Evolutionary conservation across 2,329 filamentous ascomycete species (phyloP).

Genomic region (Colletotrichum cereale): DNA sequence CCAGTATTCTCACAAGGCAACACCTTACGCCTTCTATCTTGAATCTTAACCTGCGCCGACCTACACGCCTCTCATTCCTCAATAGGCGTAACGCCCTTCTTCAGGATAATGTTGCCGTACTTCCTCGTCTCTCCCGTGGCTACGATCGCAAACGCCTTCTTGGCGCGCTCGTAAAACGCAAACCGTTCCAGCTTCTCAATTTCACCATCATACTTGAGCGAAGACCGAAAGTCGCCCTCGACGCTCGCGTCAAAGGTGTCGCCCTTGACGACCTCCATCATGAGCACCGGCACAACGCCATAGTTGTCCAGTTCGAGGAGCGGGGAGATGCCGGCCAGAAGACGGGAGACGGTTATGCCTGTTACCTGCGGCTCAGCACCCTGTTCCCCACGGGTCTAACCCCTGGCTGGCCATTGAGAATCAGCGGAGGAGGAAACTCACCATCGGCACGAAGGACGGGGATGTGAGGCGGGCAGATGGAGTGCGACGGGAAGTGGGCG

Average conservation of each 20-base stretch:
- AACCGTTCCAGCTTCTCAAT: conserved; percentile 38
- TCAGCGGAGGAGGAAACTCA: neutral
- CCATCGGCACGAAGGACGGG: conserved; percentile 34
- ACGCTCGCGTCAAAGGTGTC: conserved; percentile 34
- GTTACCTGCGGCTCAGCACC: neutral
- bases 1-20: neutral
- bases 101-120: conserved; percentile 35
- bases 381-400: neutral
- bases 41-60: neutral
- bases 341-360: conserved; percentile 37
- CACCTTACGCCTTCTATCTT: neutral
- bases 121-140: conserved; percentile 37
- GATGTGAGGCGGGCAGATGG: conserved; percentile 36
- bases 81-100: conserved; percentile 32
- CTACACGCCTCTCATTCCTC: neutral
- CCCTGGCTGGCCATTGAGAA: neutral
- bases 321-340: conserved; percentile 30
- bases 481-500: conserved; percentile 37
- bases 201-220: conserved; percentile 31
- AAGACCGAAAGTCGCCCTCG: conserved; percentile 27
- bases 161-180: conserved; percentile 34
- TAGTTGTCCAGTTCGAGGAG: conserved; percentile 37
- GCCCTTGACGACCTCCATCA: conserved; percentile 39
- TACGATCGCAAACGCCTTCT: conserved; percentile 32
- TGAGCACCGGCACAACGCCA: conserved; percentile 33